These are phyloP conservation scores for Neonectria neomacrospora DNA, from an alignment of 2,329 filamentous ascomycete species.

Conservation along the genomic window DNA sequence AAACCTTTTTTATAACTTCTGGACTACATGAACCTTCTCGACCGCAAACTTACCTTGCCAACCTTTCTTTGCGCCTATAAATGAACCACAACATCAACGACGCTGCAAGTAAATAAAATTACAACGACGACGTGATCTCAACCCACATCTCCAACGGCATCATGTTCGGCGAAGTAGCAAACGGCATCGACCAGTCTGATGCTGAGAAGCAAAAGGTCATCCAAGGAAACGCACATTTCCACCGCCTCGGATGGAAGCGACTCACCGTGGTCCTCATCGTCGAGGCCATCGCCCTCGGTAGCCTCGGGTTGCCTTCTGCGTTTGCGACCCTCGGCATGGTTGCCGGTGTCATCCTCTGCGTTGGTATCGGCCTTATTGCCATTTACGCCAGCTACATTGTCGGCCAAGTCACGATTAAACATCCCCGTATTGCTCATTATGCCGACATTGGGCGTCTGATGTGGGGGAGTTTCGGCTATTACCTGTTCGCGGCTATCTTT, in stretches of 20 bases:
- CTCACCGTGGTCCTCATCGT: conserved; percentile 1
- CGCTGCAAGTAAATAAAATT: not conserved
- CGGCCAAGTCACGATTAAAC: not conserved
- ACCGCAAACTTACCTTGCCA: not conserved
- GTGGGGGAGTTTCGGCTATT: not conserved
- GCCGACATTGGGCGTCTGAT: conserved; percentile 4
- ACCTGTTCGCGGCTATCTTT: not conserved
- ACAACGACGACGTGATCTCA: not conserved
- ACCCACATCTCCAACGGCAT: not conserved
- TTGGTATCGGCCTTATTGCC: not conserved
- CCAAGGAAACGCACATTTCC: not conserved
- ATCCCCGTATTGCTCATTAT: not conserved
- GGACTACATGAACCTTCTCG: not conserved
- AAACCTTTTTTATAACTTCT: not conserved
- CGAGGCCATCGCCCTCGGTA: not conserved
- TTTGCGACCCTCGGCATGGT: conserved; percentile 9
- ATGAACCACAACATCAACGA: not conserved
- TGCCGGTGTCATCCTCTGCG: not conserved
- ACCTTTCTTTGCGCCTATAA: not conserved
- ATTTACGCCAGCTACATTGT: conserved; percentile 5
- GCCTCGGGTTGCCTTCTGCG: not conserved
- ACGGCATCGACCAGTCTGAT: not conserved
- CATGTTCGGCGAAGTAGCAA: not conserved
- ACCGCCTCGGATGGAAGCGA: conserved; percentile 5
- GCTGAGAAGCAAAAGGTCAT: not conserved